phyloP scores from a whole-genome alignment of 345 rosid species.

The Citrus australasica region DNA sequence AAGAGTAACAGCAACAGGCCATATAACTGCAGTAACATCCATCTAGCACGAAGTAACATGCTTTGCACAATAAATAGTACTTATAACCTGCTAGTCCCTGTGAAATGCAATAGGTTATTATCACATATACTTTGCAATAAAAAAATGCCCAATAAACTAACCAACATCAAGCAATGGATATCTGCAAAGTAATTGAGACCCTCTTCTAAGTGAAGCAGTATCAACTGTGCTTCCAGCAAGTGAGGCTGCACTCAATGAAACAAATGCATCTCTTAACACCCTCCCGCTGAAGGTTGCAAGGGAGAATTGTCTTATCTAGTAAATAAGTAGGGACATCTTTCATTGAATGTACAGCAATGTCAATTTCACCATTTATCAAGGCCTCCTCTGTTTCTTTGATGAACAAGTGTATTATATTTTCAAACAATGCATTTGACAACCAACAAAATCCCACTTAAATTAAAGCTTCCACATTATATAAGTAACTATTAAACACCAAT shows the following conservation, averaged over 20 bases:
- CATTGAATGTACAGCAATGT: slow-evolving; percentile 98
- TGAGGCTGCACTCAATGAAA: no score
- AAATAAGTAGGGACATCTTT: slow-evolving; percentile 96
- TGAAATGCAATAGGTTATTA: slow-evolving; percentile 34
- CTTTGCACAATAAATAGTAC: no score
- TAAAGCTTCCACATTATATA: neutral
- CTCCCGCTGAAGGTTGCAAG: slow-evolving; percentile 91
- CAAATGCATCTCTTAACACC: slow-evolving; percentile 66
- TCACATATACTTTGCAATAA: no score
- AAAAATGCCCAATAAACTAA: no score
- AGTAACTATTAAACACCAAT: neutral
- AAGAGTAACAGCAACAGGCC: neutral
- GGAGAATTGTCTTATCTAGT: slow-evolving; percentile 74
- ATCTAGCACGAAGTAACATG: neutral
- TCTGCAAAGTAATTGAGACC: no score
- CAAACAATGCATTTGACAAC: neutral
- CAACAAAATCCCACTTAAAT: no score
- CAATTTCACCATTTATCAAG: slow-evolving; percentile 69
- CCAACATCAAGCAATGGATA: no score
- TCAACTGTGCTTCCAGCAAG: no score
- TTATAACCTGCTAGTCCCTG: neutral
- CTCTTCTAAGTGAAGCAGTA: no score
- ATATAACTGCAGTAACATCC: no score
- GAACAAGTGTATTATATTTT: slow-evolving; percentile 38
- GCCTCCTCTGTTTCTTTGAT: slow-evolving; percentile 98